Conservation (phyloP, 2,329 filamentous ascomycete genomes). For the Phialophora chinensis region DNA sequence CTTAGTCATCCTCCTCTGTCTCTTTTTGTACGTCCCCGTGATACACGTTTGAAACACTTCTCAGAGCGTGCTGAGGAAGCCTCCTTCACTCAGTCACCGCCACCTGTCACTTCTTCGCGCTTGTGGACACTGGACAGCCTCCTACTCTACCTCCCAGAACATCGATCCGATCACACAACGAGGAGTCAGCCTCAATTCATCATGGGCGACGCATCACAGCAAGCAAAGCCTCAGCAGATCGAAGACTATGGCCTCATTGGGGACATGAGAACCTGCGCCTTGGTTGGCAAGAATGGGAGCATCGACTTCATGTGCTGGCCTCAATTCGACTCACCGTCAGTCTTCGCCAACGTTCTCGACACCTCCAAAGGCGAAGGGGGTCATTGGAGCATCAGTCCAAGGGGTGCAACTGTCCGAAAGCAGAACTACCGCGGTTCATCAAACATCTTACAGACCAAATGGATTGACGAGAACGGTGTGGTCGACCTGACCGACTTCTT, state of each 20-base stretch:
- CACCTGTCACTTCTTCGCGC: not conserved
- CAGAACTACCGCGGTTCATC: conserved; percentile 78
- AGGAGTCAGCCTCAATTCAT: not conserved
- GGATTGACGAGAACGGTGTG: conserved; percentile 76
- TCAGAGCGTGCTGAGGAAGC: not conserved
- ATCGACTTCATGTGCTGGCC: conserved; percentile 84
- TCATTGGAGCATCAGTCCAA: conserved; percentile 67
- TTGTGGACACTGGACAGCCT: not conserved
- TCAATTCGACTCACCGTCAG: conserved; percentile 76
- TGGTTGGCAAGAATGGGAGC: conserved; percentile 75
- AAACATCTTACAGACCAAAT: conserved; percentile 78
- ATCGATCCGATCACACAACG: not conserved
- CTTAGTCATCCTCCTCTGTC: conserved; percentile 21
- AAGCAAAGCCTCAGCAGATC: conserved; percentile 50
- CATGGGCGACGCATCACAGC: conserved; percentile 18
- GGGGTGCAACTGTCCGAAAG: conserved; percentile 67
- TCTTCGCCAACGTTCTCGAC: conserved; percentile 77
- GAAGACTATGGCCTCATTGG: conserved; percentile 82
- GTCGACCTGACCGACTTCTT: conserved; percentile 78
- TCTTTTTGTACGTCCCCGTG: conserved; percentile 19
- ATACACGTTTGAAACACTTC: conserved; percentile 15
- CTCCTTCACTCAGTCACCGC: not conserved
- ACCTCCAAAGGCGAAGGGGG: conserved; percentile 70
- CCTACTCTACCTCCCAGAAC: not conserved
- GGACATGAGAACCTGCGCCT: conserved; percentile 78